Percentiles rank a stretch among this genome's conserved stretches.
These are phyloP conservation scores for Plantago major DNA, from an alignment of 257 asterid species.

Conservation along the genomic window DNA sequence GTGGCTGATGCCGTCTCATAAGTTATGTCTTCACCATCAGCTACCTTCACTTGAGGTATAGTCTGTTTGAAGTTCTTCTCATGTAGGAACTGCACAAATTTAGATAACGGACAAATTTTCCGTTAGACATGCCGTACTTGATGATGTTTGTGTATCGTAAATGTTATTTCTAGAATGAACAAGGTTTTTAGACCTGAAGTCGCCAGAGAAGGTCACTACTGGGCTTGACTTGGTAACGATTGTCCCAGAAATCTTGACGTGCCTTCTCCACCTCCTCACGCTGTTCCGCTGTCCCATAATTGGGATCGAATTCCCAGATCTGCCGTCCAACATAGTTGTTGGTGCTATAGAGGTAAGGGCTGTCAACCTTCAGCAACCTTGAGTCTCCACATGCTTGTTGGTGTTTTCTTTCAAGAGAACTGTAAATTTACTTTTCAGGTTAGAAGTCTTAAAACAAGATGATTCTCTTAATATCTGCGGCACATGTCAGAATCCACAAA, in stretches of 20 bases:
- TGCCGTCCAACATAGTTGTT: constrained; percentile 15
- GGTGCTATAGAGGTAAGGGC: constrained; percentile 9
- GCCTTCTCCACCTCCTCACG: constrained; percentile 11
- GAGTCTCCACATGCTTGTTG: constrained; percentile 8
- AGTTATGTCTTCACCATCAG: constrained; percentile 63
- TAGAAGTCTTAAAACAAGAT: too few species aligned
- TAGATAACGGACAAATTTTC: not conserved
- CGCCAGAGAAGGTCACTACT: constrained; percentile 13
- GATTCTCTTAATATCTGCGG: too few species aligned
- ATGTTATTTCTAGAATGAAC: not conserved
- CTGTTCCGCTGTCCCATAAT: constrained; percentile 4
- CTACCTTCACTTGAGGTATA: constrained; percentile 61
- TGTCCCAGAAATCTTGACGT: constrained; percentile 6
- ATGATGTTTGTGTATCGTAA: not conserved
- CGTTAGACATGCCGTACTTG: not conserved
- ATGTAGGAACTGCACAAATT: constrained; percentile 43
- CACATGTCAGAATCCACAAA: too few species aligned
- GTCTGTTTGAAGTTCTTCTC: constrained; percentile 69
- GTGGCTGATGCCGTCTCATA: constrained; percentile 51
- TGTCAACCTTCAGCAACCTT: constrained; percentile 14
- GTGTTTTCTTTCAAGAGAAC: not conserved
- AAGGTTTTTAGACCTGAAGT: constrained; percentile 1
- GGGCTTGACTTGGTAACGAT: constrained; percentile 13
- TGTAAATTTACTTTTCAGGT: too few species aligned
- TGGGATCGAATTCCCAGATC: constrained; percentile 11